Base-by-base conservation (phyloP, 257 asterid species). In the Salvia splendens region DNA sequence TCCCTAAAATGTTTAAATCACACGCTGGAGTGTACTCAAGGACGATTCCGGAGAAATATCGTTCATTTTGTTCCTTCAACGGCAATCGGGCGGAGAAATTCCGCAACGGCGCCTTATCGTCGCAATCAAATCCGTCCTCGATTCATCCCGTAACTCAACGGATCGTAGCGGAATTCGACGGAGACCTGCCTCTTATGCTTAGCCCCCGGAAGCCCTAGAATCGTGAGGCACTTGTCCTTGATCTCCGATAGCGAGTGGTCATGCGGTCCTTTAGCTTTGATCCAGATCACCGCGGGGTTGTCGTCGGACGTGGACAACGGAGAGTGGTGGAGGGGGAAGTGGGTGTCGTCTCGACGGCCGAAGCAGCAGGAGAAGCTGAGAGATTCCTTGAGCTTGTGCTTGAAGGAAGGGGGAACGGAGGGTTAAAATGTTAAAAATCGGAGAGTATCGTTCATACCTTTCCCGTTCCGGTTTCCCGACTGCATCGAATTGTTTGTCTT, bases 131-230 rank as follows among this genome's bases (percentile, higher is more conserved):
- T 10, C 85, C 86, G 46, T 89, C 95, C 68, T 85, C 92, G 42
- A 79, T 87, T 89, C 81, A 84, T 71, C 5, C 92, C 73, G 59
- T 89, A 89, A 69, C 95, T 87, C 79, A 87, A 35, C 12, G 97
- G 94, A 53, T 89, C 95, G 72, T 89, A 87, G 20, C 91, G 72
- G 67, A 82, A 87, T 59, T 84, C 91, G 20, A 87, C 78, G 43
- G 94, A 73, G 0, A 83, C 65, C 43, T 67, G 79, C 6, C 81
- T 79, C 80, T 68, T 78, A 1, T 79, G 85, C 70, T 73, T 85
- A 1, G 38, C 41, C 0, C 77, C 79, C 2, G 63, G 12, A 5
- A 82, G 41, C 14, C 86, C 83, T 60, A 85, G 65, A 63, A 83
- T n/a, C 11, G 84, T 35, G 28, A 80, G 52, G 61, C 87, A 86